These are phyloP conservation scores for Eucalyptus cladocalyx DNA, from an alignment of 345 rosid genomes.

Conservation along the genomic window DNA sequence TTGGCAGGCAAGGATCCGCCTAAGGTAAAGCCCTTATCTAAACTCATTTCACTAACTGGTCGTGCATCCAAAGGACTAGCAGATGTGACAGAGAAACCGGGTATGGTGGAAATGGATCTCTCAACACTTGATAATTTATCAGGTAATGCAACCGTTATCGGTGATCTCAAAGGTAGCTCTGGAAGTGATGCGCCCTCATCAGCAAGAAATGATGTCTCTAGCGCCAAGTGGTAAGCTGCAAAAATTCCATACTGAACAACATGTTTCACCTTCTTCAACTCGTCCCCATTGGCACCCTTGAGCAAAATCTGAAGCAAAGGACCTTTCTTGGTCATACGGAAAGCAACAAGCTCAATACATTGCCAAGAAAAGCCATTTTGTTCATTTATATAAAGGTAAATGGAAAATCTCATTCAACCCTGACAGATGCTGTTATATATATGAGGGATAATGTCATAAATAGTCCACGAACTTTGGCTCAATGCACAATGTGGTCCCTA, in stretches of 20 bases:
- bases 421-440: neutral
- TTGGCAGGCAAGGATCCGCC: slow-evolving; percentile 7
- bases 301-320: slow-evolving; percentile 48
- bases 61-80: slow-evolving; percentile 22
- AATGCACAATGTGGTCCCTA: neutral
- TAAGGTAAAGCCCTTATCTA: slow-evolving; percentile 2
- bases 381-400: neutral
- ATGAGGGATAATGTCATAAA: neutral
- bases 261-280: slow-evolving; percentile 88
- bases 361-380: neutral
- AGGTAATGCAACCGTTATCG: slow-evolving; percentile 81
- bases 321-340: neutral
- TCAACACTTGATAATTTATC: slow-evolving; percentile 58
- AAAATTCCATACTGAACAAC: slow-evolving; percentile 95
- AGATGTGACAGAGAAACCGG: slow-evolving; percentile 50
- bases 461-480: neutral
- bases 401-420: neutral
- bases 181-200: slow-evolving; percentile 99
- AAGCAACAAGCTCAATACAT: neutral
- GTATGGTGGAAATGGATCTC: slow-evolving; percentile 83
- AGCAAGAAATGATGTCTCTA: slow-evolving; percentile 94
- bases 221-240: slow-evolving; percentile 97
- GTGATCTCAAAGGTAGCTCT: slow-evolving; percentile 73
- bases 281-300: slow-evolving; percentile 88
- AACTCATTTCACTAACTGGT: slow-evolving; percentile 22